Percentiles rank a stretch among this genome's conserved stretches.
Conservation (phyloP, 2,329 filamentous ascomycete species). For the Botrytis byssoidea region DNA sequence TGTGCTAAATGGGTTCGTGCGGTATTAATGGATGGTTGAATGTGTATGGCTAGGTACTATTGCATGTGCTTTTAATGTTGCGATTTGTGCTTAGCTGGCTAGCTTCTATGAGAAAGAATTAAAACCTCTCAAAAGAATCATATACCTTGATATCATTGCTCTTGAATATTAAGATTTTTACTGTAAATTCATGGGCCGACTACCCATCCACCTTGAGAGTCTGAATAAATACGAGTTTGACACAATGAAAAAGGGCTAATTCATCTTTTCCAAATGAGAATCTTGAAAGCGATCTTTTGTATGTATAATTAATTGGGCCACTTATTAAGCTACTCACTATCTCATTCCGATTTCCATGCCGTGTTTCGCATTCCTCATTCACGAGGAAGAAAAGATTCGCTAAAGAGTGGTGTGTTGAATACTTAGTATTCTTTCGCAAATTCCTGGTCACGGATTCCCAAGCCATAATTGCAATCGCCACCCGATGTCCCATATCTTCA, state of each 20-base stretch:
- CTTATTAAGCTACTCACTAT: conserved; percentile 6
- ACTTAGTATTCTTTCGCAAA: neutral
- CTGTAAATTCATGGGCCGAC: neutral
- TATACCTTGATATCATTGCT: neutral
- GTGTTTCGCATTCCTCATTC: neutral
- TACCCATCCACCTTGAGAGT: neutral
- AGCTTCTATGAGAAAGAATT: neutral
- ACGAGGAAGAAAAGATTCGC: neutral
- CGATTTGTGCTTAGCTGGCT: neutral
- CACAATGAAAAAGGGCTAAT: neutral
- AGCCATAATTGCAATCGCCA: conserved; percentile 9
- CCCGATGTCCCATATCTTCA: neutral
- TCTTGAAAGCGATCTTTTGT: neutral
- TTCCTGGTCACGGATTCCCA: neutral
- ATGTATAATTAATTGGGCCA: neutral
- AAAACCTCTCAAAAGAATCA: neutral
- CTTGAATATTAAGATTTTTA: neutral
- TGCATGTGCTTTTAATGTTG: neutral
- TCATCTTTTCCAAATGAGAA: neutral
- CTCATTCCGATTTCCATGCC: neutral
- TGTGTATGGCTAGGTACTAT: neutral
- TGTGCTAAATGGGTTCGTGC: neutral
- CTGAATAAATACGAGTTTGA: neutral
- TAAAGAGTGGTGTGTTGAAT: conserved; percentile 11
- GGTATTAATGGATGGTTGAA: neutral